phyloP scores from a whole-genome alignment of 2,329 filamentous ascomycete genomes.

The Fusarium coicis region DNA sequence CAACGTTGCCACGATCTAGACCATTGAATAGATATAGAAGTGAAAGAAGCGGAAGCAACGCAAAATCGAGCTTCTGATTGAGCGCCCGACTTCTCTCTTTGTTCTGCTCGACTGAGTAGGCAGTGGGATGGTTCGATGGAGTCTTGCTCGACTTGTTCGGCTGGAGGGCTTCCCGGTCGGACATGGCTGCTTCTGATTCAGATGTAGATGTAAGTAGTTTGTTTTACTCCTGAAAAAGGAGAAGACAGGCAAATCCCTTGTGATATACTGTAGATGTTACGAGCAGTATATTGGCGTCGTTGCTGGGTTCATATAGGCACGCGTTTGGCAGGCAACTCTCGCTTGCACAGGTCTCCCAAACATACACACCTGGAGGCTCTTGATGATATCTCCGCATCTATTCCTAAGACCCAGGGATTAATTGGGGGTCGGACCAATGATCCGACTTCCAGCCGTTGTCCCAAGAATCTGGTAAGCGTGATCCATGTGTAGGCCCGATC shows the following conservation, averaged over 20 bases:
- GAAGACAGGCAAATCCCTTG: not conserved
- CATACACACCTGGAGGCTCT: constrained; percentile 6
- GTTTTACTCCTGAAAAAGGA: not conserved
- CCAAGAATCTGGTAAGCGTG: constrained; percentile 34
- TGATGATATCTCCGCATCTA: constrained; percentile 19
- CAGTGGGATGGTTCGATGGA: constrained; percentile 4
- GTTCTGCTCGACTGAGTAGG: constrained; percentile 4
- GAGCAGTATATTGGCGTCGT: not conserved
- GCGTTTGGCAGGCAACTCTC: not conserved
- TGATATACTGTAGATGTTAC: not conserved
- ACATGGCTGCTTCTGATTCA: constrained; percentile 9
- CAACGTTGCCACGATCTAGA: constrained; percentile 54
- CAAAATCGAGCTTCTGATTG: constrained; percentile 51
- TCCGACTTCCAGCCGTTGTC: not conserved
- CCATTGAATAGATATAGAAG: constrained; percentile 55
- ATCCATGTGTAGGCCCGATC: constrained; percentile 26
- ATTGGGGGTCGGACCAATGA: constrained; percentile 22
- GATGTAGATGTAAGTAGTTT: not conserved
- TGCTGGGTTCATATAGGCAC: constrained; percentile 8
- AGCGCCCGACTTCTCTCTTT: constrained; percentile 32
- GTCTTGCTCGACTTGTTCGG: constrained; percentile 12
- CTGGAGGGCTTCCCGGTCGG: constrained; percentile 1
- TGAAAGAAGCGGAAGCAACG: constrained; percentile 52
- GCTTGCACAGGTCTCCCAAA: constrained; percentile 2
- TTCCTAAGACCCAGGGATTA: constrained; percentile 9